Base-by-base conservation (phyloP, 441 rosid species). In the Jatropha podagrica region DNA sequence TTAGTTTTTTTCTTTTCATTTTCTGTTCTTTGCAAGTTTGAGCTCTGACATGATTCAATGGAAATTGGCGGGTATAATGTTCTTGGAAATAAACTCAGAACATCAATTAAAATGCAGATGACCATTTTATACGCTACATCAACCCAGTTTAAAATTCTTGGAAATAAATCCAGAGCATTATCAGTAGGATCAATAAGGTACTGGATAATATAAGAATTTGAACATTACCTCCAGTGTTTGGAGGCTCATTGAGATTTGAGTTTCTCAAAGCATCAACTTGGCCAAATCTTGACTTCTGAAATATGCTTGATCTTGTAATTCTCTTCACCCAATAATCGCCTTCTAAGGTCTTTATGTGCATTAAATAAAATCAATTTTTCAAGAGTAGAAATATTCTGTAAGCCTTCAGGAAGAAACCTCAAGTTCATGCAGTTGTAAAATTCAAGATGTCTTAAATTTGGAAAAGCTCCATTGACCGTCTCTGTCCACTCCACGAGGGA, bases 401-500 rank as follows among this genome's bases (percentile, higher is more conserved):
- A 59, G 7, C 80, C 76, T 42, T 72, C 76, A 13, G 80, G 80
- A 66, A 77, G 76, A 72, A 77, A 72, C 52, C 26, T 58, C 54
- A 77, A 38, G 0, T 11, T 9, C 7, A 2, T 0, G 58, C 80
- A 72, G 5, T 49, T 32, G 0, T 26, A 4, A 63, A 77, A 71
- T 3, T 4, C 15, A 8, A 65, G 72, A 46, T 7, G 3, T 51
- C 67, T 42, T 60, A 72, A 65, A 15, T 54, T 72, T 38, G 72
- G 80, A 77, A 77, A 65, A 77, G 72, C 76, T 15, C 62, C 72
- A 3, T 56, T 49, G 37, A 37, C 80, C 13, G 72, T 66, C 27
- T 77, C 80, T 55, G 54, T 46, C 80, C 80, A 71, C 44, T 77
- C 72, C 26, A 77, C 37, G 0, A 77, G 75, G 41, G 23, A 20